Percentiles rank a stretch among this genome's conserved stretches.
phyloP scores from a whole-genome alignment of 441 rosid species.

The Populus hybrid region DNA sequence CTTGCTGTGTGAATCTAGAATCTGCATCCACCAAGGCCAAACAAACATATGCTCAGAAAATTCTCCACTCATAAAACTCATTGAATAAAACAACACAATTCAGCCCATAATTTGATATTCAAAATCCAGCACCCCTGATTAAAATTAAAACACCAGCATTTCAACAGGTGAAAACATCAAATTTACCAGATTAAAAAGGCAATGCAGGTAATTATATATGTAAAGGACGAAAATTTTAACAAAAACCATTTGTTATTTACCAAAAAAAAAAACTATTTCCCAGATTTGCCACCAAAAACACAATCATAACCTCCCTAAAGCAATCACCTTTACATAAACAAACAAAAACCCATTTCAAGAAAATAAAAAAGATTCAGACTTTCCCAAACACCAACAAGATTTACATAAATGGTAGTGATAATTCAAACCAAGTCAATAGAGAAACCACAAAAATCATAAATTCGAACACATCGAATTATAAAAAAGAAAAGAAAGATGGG shows the following conservation, averaged over 20 bases:
- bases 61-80: background rate
- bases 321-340: background rate
- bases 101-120: background rate
- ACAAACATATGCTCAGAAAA: background rate
- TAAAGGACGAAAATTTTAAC: background rate
- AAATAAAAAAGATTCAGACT: background rate
- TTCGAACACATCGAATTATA: background rate
- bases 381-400: background rate
- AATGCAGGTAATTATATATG: background rate
- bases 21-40: conserved; percentile 43
- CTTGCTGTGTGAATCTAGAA: conserved; percentile 90
- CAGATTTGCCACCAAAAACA: background rate
- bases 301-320: background rate
- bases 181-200: background rate
- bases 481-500: background rate
- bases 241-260: background rate
- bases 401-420: background rate
- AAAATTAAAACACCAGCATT: background rate
- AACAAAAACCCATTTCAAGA: background rate
- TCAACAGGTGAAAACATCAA: background rate
- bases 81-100: background rate
- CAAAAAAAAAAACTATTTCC: background rate
- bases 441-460: background rate
- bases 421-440: background rate
- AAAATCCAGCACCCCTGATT: background rate